These are phyloP conservation scores for Brassica carinata DNA, from an alignment of 345 rosid species.

Conservation along the genomic window DNA sequence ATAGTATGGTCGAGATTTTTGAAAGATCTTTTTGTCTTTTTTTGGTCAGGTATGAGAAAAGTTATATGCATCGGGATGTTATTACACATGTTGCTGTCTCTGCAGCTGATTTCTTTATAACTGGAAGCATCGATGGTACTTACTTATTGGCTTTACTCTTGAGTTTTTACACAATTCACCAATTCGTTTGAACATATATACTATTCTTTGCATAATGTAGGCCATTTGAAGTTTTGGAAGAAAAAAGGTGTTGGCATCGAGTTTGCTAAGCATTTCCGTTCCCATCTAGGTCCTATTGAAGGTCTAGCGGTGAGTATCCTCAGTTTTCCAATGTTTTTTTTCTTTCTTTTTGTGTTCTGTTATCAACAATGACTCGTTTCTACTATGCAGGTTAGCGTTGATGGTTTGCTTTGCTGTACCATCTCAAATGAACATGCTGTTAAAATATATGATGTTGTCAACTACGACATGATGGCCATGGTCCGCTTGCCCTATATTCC, in stretches of 20 bases:
- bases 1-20: background rate
- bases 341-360: constrained; percentile 25
- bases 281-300: constrained; percentile 94
- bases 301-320: constrained; percentile 78
- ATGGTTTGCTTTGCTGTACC: constrained; percentile 93
- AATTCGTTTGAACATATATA: background rate
- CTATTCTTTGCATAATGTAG: constrained; percentile 34
- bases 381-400: constrained; percentile 89
- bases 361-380: constrained; percentile 61
- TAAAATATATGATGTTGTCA: constrained; percentile 90
- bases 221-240: constrained; percentile 99
- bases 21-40: background rate
- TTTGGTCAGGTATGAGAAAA: constrained; percentile 82
- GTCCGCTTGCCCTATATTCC: constrained; percentile 75
- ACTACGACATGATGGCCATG: constrained; percentile 99
- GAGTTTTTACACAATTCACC: background rate
- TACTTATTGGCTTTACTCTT: background rate
- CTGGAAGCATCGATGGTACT: constrained; percentile 90
- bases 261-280: constrained; percentile 96
- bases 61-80: constrained; percentile 97
- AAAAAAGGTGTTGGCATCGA: constrained; percentile 80
- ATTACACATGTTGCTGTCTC: constrained; percentile 95
- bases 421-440: constrained; percentile 86
- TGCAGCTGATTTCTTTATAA: constrained; percentile 85
- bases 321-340: background rate